Evolutionary conservation across 305 asterid species (phyloP).

Genomic region (Plantago coronopus): DNA sequence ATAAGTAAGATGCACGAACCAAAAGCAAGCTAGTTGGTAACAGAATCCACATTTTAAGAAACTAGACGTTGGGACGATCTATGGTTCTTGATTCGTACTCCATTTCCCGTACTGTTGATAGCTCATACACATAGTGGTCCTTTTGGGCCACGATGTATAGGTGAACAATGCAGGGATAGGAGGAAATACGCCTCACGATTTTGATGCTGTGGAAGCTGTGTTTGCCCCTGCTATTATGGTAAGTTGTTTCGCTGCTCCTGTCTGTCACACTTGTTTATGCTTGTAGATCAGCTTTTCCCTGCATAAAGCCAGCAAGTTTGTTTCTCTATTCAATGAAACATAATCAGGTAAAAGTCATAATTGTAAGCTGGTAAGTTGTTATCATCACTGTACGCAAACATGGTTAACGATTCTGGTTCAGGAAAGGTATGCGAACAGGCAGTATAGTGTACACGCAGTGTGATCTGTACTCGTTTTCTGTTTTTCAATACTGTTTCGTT

Average conservation of each 20-base stretch:
- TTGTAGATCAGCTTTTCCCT: not conserved
- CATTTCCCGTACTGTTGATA: not conserved
- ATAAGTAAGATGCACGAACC: not conserved
- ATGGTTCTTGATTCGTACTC: not conserved
- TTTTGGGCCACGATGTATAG: conserved; percentile 28
- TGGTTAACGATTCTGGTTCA: too few species aligned
- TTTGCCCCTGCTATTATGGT: conserved; percentile 18
- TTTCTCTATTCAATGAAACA: not conserved
- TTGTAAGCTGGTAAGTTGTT: too few species aligned
- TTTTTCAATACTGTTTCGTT: not conserved
- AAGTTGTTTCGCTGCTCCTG: not conserved
- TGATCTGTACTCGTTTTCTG: not conserved
- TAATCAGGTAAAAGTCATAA: too few species aligned
- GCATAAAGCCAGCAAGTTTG: not conserved
- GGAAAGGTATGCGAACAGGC: too few species aligned
- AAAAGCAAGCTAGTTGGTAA: not conserved
- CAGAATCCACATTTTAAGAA: not conserved
- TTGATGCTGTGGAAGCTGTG: conserved; percentile 21
- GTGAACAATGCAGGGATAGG: conserved; percentile 57
- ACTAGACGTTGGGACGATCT: not conserved
- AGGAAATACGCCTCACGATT: conserved; percentile 27
- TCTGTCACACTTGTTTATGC: not conserved
- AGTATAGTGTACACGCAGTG: too few species aligned
- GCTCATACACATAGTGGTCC: not conserved
- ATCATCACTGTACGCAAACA: too few species aligned